A percentile compares a stretch with the other conserved stretches of the same genome.
Evolutionary conservation across 768 basidiomycete species (phyloP).

Genomic region (Tulasnella sp.): DNA sequence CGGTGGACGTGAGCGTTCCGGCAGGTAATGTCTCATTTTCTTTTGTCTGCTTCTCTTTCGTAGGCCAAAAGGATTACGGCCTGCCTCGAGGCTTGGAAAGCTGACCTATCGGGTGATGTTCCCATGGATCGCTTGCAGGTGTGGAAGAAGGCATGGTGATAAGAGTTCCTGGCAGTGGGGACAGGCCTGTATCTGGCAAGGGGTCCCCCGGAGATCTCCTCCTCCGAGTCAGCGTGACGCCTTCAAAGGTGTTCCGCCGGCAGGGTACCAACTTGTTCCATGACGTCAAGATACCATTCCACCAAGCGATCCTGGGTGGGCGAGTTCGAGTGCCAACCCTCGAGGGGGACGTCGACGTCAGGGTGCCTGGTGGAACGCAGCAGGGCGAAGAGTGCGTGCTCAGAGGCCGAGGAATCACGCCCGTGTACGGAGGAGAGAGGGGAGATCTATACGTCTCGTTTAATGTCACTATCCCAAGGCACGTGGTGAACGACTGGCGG

Average conservation of each 20-base stretch:
- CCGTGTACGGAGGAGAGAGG: constrained; percentile 54
- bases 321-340: constrained; percentile 88
- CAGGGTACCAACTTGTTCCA: constrained; percentile 92
- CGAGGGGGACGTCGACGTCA: constrained; percentile 92
- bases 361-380: constrained; percentile 88
- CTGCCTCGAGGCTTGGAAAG: background rate
- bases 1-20: constrained; percentile 77
- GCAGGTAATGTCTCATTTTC: constrained; percentile 53
- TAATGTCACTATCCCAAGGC: constrained; percentile 86
- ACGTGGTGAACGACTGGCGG: constrained; percentile 34
- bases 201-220: constrained; percentile 80
- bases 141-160: constrained; percentile 94
- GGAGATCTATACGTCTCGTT: constrained; percentile 91
- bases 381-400: constrained; percentile 96
- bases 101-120: background rate
- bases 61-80: too few relatives aligned
- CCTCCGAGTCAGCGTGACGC: constrained; percentile 76
- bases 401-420: constrained; percentile 74
- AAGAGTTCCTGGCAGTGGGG: constrained; percentile 73
- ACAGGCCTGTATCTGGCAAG: constrained; percentile 74
- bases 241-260: constrained; percentile 80
- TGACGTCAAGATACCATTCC: constrained; percentile 82
- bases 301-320: constrained; percentile 90
- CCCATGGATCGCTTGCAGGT: constrained; percentile 45
- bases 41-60: too few relatives aligned